These are phyloP conservation scores for Kingdonia uniflora DNA, from an alignment of 164 flowering plant species.

Conservation along the genomic window DNA sequence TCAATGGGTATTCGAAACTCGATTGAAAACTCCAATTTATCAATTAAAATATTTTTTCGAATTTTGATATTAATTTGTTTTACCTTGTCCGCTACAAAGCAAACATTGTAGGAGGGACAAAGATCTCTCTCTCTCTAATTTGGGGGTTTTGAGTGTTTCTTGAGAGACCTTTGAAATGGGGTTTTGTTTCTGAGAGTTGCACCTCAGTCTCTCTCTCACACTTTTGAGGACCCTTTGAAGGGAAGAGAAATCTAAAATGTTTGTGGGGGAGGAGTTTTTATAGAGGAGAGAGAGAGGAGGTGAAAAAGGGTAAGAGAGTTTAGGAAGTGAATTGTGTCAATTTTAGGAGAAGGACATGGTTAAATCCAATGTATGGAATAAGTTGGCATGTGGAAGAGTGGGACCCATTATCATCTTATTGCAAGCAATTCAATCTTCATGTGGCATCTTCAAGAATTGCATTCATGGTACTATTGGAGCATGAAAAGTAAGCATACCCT, in stretches of 20 bases:
- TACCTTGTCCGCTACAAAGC: slow-evolving; percentile 24
- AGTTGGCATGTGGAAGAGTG: too few relatives aligned
- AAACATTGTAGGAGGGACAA: slow-evolving; percentile 14
- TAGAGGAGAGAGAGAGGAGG: neutral
- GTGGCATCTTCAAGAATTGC: too few relatives aligned
- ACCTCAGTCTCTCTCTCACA: slow-evolving; percentile 6
- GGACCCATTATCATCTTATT: too few relatives aligned
- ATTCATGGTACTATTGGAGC: too few relatives aligned
- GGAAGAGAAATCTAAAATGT: slow-evolving; percentile 4
- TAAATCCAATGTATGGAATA: too few relatives aligned
- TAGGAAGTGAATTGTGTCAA: too few relatives aligned
- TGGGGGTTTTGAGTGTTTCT: neutral
- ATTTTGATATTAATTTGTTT: neutral
- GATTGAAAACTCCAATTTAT: neutral
- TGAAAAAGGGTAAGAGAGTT: too few relatives aligned
- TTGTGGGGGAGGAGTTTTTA: slow-evolving; percentile 8
- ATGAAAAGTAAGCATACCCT: too few relatives aligned
- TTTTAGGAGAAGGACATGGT: too few relatives aligned
- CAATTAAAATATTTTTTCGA: neutral
- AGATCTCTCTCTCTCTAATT: slow-evolving; percentile 1
- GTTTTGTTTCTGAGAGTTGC: slow-evolving; percentile 15
- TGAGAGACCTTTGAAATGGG: neutral
- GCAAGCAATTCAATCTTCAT: too few relatives aligned
- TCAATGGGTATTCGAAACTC: neutral
- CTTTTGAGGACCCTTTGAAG: slow-evolving; percentile 7